These are phyloP conservation scores for Claviceps pazoutovae DNA, from an alignment of 2,329 filamentous ascomycete species.

Conservation along the genomic window DNA sequence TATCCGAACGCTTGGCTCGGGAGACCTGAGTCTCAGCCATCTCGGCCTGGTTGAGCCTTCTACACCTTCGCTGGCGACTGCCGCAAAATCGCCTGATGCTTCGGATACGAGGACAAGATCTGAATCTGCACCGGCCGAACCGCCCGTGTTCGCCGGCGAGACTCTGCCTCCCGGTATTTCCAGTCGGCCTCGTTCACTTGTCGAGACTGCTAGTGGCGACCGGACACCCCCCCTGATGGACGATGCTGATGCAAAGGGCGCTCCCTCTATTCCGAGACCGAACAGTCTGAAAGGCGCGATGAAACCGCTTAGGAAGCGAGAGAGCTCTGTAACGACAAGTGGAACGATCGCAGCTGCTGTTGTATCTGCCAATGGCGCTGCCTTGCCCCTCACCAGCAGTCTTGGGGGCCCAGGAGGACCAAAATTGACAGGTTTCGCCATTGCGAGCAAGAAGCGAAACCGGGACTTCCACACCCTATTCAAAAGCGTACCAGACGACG, in stretches of 20 bases:
- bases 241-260: slow-evolving; percentile 46
- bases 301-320: slow-evolving; percentile 56
- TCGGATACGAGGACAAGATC: slow-evolving; percentile 35
- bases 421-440: slow-evolving; percentile 85
- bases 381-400: slow-evolving; percentile 48
- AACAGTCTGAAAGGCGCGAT: slow-evolving; percentile 53
- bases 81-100: slow-evolving; percentile 37
- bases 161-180: slow-evolving; percentile 20
- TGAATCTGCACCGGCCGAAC: slow-evolving; percentile 45
- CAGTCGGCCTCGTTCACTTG: slow-evolving; percentile 34
- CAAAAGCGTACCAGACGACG: slow-evolving; percentile 92
- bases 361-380: slow-evolving; percentile 52
- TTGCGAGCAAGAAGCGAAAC: slow-evolving; percentile 92
- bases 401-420: slow-evolving; percentile 36
- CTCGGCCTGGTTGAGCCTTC: slow-evolving; percentile 60
- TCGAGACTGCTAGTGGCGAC: slow-evolving; percentile 38
- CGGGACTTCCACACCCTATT: slow-evolving; percentile 88
- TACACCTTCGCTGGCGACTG: slow-evolving; percentile 39
- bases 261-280: slow-evolving; percentile 39
- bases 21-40: slow-evolving; percentile 79
- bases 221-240: slow-evolving; percentile 51
- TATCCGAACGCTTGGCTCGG: slow-evolving; percentile 76
- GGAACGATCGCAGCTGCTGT: slow-evolving; percentile 58
- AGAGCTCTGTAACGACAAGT: slow-evolving; percentile 61
- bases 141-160: slow-evolving; percentile 14